phyloP scores from a whole-genome alignment of 2,329 filamentous ascomycete genomes.

The Clarireedia sp. region DNA sequence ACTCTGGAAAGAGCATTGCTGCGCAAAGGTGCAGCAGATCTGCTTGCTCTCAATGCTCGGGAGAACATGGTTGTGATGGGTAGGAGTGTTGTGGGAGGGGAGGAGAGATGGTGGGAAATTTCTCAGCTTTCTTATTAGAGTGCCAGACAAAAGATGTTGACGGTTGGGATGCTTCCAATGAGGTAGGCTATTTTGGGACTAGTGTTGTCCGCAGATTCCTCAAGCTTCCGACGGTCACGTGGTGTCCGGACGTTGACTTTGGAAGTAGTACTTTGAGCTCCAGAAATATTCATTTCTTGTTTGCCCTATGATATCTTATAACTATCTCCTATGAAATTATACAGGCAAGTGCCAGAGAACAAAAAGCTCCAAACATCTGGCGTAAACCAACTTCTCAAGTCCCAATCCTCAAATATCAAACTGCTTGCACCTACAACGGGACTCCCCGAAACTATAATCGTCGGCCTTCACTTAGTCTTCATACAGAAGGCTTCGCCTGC shows the following conservation, averaged over 20 bases:
- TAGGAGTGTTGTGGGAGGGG: conserved; percentile 8
- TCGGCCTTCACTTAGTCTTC: too few species aligned
- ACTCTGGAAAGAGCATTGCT: conserved; percentile 21
- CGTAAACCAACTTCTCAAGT: too few species aligned
- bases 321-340: too few species aligned
- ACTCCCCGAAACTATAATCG: too few species aligned
- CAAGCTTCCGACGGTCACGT: conserved; percentile 8
- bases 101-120: conserved; percentile 9
- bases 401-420: too few species aligned
- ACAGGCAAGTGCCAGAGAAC: too few species aligned
- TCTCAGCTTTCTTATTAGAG: conserved; percentile 1
- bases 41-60: conserved; percentile 57
- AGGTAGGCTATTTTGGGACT: conserved; percentile 4
- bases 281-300: too few species aligned
- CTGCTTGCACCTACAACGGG: too few species aligned
- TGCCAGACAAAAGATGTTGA: conserved; percentile 10
- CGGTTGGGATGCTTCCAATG: conserved; percentile 9
- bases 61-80: conserved; percentile 54
- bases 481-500: too few species aligned
- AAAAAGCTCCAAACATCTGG: too few species aligned
- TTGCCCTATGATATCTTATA: too few species aligned
- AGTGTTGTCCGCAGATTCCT: conserved; percentile 2
- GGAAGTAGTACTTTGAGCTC: too few species aligned
- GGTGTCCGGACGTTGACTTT: background rate
- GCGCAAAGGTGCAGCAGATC: conserved; percentile 48